Percentiles rank a stretch among this genome's conserved stretches.
These are phyloP conservation scores for Wolfiporia cocos DNA, from an alignment of 1,284 basidiomycete genomes.

Conservation along the genomic window DNA sequence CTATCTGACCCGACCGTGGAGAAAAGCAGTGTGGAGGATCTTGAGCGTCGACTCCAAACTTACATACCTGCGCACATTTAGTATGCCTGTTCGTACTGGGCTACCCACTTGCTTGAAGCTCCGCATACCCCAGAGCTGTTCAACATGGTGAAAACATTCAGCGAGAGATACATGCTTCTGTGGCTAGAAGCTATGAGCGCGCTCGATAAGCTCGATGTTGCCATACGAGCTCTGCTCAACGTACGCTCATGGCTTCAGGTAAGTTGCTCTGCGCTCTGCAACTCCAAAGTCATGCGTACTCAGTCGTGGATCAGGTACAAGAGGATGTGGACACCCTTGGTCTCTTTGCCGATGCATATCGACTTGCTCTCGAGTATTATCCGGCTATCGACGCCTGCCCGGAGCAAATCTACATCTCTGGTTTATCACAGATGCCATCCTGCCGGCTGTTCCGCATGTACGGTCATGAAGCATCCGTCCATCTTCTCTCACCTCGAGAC, in stretches of 20 bases:
- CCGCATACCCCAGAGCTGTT: neutral
- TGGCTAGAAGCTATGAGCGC: conserved; percentile 6
- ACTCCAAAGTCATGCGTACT: too few species aligned
- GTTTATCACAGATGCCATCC: neutral
- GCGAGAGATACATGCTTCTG: neutral
- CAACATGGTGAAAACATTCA: neutral
- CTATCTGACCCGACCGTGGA: neutral
- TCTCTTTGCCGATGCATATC: neutral
- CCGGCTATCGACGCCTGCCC: neutral
- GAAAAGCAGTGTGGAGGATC: neutral
- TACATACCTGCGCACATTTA: conserved; percentile 8
- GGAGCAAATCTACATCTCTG: conserved; percentile 1
- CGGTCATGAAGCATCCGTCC: neutral
- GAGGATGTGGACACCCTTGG: too few species aligned
- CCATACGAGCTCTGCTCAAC: neutral
- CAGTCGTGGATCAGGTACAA: neutral
- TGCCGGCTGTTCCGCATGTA: neutral
- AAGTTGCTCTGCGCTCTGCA: too few species aligned
- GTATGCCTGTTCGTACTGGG: conserved; percentile 13
- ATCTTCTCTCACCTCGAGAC: too few species aligned
- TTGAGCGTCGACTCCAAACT: neutral
- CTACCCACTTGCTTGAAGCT: conserved; percentile 4
- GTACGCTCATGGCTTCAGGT: conserved; percentile 3
- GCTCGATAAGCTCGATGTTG: conserved; percentile 7
- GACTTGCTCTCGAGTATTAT: neutral